Evolutionary conservation across 164 flowering plant genomes (phyloP), one percentile per base, ranked within the genome.

Genomic region (Magnolia sinica): DNA sequence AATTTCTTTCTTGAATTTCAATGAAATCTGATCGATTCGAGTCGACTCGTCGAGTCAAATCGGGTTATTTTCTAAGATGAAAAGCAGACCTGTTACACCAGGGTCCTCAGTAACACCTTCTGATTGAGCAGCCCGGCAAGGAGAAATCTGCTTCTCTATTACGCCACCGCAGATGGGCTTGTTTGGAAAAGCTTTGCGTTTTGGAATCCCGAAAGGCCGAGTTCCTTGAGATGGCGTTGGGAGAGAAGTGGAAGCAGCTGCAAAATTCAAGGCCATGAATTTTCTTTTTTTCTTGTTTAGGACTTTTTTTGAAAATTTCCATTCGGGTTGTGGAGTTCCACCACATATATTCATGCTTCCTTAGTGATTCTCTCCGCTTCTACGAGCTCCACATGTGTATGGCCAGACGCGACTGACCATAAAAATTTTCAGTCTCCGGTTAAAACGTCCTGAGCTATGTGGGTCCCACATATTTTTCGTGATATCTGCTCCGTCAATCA

Each of bases 61-160:
- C 45, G 45, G 45, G 45, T 37, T 37, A 0, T 37, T 37, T 37
- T 4, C 7, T 37, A 37, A 37, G 45, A 37, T 37, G 45, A 37
- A 37, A 37, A 37, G 45, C 45, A 37, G 7, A 72, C 74, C 74
- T 72, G 37, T 52, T 13, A 55, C n/a, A 24, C 45, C 37, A 20
- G 69, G 29, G 31, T 74, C 63, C 70, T 74, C 70, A 8, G 71
- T 50, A 65, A 74, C 71, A 23, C 76, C 76, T 67, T 74, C 76
- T 50, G 76, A 74, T 63, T 22, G 76, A 50, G 76, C 71, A 64
- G 76, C 76, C 65, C 70, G 50, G 31, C 69, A 74, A 7, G 70
- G 71, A 65, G 76, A 64, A 22, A 50, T 8, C 45, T 74, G 70
- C 37, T 74, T 74, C 22, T 74, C 70, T 50, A 45, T 49, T 55